Conservation (phyloP, 1,139 yeast species). For the Candida labiduridarum region DNA sequence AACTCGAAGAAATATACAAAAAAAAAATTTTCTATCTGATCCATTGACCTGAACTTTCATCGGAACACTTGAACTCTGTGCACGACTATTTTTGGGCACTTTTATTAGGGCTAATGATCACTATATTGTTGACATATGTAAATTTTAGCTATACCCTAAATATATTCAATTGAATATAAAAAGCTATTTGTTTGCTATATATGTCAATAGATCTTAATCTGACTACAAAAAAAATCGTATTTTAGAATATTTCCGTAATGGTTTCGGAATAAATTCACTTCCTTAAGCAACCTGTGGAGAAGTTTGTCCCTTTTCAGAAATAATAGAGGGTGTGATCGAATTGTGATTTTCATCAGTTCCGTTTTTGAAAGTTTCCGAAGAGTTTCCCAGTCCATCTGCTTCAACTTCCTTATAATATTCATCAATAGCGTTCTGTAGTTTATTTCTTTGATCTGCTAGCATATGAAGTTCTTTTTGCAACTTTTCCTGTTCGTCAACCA, state of each 20-base stretch:
- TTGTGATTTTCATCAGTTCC: background rate
- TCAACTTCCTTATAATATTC: background rate
- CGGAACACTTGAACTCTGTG: background rate
- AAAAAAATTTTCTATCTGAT: background rate
- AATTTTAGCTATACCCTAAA: too few species aligned
- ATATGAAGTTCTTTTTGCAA: conserved; percentile 8
- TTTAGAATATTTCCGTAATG: background rate
- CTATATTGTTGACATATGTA: too few species aligned
- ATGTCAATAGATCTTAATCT: too few species aligned
- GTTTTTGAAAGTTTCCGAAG: background rate
- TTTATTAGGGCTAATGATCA: background rate
- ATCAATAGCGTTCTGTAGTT: conserved; percentile 5
- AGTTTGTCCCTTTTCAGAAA: background rate
- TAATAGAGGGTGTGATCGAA: background rate
- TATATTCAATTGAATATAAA: too few species aligned
- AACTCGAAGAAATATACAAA: background rate
- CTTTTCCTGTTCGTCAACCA: conserved; percentile 54
- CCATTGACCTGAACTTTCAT: too few species aligned
- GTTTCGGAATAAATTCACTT: background rate
- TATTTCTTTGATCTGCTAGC: conserved; percentile 4
- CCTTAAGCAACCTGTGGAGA: background rate
- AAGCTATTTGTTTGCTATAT: too few species aligned
- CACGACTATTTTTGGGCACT: background rate
- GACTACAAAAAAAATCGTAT: too few species aligned
- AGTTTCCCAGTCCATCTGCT: background rate